Conservation (phyloP, 805 yeast genomes). For the Scheffersomyces amazonensis region DNA sequence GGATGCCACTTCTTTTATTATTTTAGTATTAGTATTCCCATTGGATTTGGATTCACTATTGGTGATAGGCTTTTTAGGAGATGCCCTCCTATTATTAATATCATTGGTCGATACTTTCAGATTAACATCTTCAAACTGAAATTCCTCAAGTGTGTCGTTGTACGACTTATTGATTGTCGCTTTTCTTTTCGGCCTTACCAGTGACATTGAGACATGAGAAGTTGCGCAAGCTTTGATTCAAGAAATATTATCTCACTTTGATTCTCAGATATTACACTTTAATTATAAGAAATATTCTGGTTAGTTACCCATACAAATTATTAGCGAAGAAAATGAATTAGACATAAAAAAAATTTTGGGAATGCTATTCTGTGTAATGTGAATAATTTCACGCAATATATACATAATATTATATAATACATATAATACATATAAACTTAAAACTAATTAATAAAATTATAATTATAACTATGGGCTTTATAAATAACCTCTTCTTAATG, state of each 20-base stretch:
- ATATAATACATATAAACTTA: too few relatives aligned
- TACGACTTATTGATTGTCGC: constrained; percentile 37
- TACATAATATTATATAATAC: too few relatives aligned
- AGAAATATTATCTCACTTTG: too few relatives aligned
- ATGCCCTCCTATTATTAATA: constrained; percentile 1
- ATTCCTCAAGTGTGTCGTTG: constrained; percentile 28
- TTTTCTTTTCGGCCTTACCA: constrained; percentile 32
- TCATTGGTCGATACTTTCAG: not conserved
- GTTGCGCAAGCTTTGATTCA: too few relatives aligned
- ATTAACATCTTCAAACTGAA: constrained; percentile 17
- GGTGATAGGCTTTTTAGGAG: constrained; percentile 1
- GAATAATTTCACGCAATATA: too few relatives aligned
- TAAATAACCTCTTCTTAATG: constrained; percentile 28
- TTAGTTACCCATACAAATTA: too few relatives aligned
- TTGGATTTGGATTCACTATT: not conserved
- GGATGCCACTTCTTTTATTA: not conserved
- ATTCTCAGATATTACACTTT: too few relatives aligned
- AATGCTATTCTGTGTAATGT: not conserved
- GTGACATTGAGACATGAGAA: constrained; percentile 12
- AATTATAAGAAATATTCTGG: too few relatives aligned
- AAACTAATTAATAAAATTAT: too few relatives aligned
- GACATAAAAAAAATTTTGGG: too few relatives aligned
- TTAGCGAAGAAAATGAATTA: too few relatives aligned
- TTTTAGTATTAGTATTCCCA: constrained; percentile 1
- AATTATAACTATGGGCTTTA: too few relatives aligned